A percentile compares a stretch with the other conserved stretches of the same genome.
These are phyloP conservation scores for Arxiozyma telluris DNA, from an alignment of 1,139 yeast species.

Conservation along the genomic window DNA sequence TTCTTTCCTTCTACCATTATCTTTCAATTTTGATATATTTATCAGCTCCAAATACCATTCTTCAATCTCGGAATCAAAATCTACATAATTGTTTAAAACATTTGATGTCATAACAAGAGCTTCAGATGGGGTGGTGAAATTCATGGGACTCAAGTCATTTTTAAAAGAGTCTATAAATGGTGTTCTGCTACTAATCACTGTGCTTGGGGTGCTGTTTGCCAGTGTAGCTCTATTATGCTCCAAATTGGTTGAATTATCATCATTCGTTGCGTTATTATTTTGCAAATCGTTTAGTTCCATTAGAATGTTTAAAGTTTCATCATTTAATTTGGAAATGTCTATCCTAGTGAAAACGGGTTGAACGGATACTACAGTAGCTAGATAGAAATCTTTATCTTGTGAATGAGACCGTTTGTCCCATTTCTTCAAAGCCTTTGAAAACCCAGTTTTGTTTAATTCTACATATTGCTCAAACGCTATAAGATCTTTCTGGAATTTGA, in stretches of 20 bases:
- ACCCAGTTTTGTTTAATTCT: slow-evolving; percentile 90
- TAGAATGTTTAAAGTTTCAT: slow-evolving; percentile 43
- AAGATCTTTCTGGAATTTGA: slow-evolving; percentile 80
- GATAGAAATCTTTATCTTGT: slow-evolving; percentile 83
- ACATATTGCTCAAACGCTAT: slow-evolving; percentile 85
- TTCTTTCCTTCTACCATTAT: slow-evolving; percentile 20
- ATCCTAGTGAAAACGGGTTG: slow-evolving; percentile 94
- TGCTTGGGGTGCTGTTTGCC: neutral
- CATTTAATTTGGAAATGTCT: slow-evolving; percentile 78
- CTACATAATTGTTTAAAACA: slow-evolving; percentile 3
- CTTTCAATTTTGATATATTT: slow-evolving; percentile 26
- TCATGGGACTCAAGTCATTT: neutral
- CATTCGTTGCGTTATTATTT: slow-evolving; percentile 4
- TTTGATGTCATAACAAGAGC: neutral
- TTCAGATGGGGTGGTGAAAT: neutral
- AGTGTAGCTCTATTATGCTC: neutral
- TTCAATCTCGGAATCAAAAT: slow-evolving; percentile 19
- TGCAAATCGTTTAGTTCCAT: slow-evolving; percentile 80
- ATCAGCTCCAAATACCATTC: slow-evolving; percentile 29
- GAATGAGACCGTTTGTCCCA: slow-evolving; percentile 97
- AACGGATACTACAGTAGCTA: slow-evolving; percentile 87
- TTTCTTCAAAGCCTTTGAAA: slow-evolving; percentile 86
- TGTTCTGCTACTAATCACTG: neutral
- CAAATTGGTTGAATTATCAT: neutral
- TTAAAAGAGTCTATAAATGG: neutral